Percentiles rank a stretch among this genome's conserved stretches.
Conservation (phyloP, 2,329 filamentous ascomycete genomes). For the Cryphonectria radicalis region DNA sequence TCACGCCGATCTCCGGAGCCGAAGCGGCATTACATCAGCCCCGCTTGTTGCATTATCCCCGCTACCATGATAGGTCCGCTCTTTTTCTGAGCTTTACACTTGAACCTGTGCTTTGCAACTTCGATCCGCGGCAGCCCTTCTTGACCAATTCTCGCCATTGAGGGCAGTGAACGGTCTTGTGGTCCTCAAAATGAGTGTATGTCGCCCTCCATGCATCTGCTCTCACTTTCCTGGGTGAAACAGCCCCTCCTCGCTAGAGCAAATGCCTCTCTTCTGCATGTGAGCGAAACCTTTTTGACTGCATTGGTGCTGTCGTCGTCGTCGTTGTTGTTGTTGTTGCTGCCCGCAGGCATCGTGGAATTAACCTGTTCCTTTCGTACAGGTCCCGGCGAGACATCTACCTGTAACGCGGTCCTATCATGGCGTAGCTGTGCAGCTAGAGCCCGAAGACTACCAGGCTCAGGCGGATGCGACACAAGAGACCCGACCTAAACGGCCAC, state of each 20-base stretch:
- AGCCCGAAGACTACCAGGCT: background rate
- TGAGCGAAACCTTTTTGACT: background rate
- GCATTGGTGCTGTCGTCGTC: background rate
- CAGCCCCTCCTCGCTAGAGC: background rate
- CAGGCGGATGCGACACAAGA: background rate
- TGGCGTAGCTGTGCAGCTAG: background rate
- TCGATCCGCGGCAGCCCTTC: background rate
- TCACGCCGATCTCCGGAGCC: background rate
- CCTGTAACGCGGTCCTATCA: background rate
- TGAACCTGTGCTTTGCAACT: background rate
- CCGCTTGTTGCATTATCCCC: background rate
- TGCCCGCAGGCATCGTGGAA: background rate
- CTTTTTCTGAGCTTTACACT: background rate
- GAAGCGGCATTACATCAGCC: conserved; percentile 11
- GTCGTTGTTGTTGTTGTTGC: background rate
- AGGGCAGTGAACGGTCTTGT: conserved; percentile 1
- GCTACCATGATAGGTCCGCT: background rate
- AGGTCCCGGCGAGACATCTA: background rate
- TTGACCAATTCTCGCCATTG: background rate
- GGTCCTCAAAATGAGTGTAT: conserved; percentile 16
- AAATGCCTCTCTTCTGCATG: conserved; percentile 2
- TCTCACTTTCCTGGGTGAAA: background rate
- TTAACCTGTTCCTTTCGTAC: background rate
- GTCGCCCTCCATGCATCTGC: conserved; percentile 18
- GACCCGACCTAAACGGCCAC: background rate